Conservation (phyloP, 2,329 filamentous ascomycete genomes). For the Tricladium varicosporioides region DNA sequence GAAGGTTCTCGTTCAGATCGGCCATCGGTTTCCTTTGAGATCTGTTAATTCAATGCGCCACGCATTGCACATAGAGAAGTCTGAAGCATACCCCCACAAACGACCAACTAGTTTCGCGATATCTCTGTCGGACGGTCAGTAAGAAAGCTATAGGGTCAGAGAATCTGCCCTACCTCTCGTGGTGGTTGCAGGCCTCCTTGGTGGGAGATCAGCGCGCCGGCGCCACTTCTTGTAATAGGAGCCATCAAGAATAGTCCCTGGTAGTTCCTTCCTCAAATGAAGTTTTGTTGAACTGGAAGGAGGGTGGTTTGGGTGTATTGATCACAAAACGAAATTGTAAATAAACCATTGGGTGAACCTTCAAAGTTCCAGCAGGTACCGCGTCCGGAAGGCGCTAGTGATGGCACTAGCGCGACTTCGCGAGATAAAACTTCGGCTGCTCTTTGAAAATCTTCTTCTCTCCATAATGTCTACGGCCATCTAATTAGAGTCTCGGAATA, state of each 20-base stretch:
- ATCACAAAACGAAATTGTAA: constrained; percentile 1
- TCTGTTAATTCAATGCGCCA: neutral
- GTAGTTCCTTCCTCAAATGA: neutral
- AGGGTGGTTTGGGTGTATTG: neutral
- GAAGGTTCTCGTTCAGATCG: constrained; percentile 32
- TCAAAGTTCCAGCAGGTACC: neutral
- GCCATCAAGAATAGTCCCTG: constrained; percentile 26
- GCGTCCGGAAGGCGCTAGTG: constrained; percentile 3
- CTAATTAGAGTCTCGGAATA: constrained; percentile 99
- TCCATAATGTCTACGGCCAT: constrained; percentile 77
- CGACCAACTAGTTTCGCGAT: constrained; percentile 33
- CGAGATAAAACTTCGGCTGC: constrained; percentile 9
- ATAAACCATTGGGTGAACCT: neutral
- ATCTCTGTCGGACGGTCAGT: constrained; percentile 26
- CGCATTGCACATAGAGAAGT: neutral
- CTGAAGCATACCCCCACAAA: constrained; percentile 28
- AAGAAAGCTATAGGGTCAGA: neutral
- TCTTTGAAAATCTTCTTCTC: constrained; percentile 17
- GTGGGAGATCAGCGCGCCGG: constrained; percentile 19
- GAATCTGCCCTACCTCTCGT: constrained; percentile 16
- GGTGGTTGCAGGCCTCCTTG: constrained; percentile 18
- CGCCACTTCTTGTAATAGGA: constrained; percentile 30
- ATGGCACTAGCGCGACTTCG: constrained; percentile 5
- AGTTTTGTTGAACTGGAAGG: neutral
- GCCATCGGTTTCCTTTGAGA: constrained; percentile 21